These are phyloP conservation scores for Trichophyton mentagrophytes DNA, from an alignment of 2,329 filamentous ascomycete species.

Conservation along the genomic window DNA sequence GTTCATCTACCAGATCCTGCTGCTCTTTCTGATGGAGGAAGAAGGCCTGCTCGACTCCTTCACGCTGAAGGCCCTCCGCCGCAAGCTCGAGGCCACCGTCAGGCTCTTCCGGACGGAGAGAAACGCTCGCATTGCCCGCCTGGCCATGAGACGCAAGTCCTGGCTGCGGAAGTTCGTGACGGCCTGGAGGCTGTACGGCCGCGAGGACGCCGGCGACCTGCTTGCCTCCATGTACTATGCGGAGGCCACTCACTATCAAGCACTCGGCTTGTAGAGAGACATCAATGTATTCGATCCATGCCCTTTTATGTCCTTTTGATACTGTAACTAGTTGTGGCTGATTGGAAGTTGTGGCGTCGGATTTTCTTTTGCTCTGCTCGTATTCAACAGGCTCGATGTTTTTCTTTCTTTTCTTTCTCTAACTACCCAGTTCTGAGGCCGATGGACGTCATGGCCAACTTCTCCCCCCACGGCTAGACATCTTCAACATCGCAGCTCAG, in stretches of 20 bases:
- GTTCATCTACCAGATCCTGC: slow-evolving; percentile 8
- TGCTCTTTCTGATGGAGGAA: slow-evolving; percentile 7
- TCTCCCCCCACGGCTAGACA: background rate
- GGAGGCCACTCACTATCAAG: too few relatives aligned
- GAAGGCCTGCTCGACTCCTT: slow-evolving; percentile 13
- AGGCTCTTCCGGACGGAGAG: slow-evolving; percentile 10
- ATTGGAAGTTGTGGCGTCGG: background rate
- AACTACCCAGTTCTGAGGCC: background rate
- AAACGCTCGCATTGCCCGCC: slow-evolving; percentile 11
- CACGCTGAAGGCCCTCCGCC: background rate
- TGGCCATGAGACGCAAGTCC: slow-evolving; percentile 11
- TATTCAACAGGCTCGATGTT: background rate
- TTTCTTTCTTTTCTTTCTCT: background rate
- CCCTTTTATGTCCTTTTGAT: background rate
- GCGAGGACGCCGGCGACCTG: background rate
- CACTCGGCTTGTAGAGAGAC: too few relatives aligned
- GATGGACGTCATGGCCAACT: background rate
- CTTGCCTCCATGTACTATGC: background rate
- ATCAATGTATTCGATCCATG: background rate
- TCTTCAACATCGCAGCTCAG: background rate
- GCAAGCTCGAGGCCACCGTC: slow-evolving; percentile 4
- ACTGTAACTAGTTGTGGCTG: background rate
- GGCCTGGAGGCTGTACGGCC: slow-evolving; percentile 12
- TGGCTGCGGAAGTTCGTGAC: slow-evolving; percentile 12
- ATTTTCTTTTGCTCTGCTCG: background rate